These are phyloP conservation scores for Chamaecrista fasciculata DNA, from an alignment of 306 rosid species.

Conservation along the genomic window DNA sequence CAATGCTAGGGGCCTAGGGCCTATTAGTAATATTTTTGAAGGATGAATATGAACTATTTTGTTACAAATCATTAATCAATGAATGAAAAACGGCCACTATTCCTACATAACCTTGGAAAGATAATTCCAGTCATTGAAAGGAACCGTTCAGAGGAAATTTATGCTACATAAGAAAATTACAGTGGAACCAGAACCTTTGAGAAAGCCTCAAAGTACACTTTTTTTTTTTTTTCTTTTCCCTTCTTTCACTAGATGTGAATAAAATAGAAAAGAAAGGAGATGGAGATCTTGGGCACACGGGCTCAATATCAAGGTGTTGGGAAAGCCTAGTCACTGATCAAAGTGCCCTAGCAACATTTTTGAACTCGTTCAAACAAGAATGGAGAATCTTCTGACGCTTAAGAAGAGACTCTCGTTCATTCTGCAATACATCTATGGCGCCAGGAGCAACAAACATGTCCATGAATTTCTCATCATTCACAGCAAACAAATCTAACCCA, in stretches of 20 bases:
- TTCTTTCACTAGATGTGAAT: conserved; percentile 43
- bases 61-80: neutral
- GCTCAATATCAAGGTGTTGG: neutral
- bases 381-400: conserved; percentile 86
- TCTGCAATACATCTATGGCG: conserved; percentile 67
- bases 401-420: conserved; percentile 63
- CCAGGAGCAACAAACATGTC: conserved; percentile 97
- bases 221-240: no score
- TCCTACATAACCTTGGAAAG: neutral
- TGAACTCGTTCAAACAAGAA: conserved; percentile 87
- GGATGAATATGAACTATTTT: neutral
- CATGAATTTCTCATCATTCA: conserved; percentile 88
- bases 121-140: neutral
- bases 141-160: neutral
- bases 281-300: conserved; percentile 7
- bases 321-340: conserved; percentile 31
- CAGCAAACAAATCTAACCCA: conserved; percentile 84
- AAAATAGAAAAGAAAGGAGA: neutral
- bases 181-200: neutral
- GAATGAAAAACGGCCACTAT: neutral
- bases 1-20: no score
- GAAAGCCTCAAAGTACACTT: neutral
- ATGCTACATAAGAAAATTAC: neutral
- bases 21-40: no score
- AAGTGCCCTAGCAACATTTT: conserved; percentile 64